phyloP scores from a whole-genome alignment of 805 yeast genomes.

The Kodamaea kakaduensis region DNA sequence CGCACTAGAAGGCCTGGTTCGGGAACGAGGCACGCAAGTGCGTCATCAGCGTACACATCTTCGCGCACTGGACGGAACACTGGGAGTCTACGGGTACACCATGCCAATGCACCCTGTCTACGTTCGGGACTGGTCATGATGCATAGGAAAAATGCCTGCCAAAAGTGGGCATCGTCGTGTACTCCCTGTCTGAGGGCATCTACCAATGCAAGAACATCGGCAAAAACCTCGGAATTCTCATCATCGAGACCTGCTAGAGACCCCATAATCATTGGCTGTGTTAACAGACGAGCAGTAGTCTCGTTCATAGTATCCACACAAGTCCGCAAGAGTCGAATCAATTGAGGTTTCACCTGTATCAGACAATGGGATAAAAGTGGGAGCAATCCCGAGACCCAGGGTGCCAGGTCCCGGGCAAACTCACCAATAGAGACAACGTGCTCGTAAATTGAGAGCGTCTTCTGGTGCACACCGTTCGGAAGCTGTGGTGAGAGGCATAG shows the following conservation, averaged over 20 bases:
- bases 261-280: slow-evolving; percentile 69
- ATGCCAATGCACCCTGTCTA: slow-evolving; percentile 77
- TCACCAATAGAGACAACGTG: slow-evolving; percentile 54
- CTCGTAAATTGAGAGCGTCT: slow-evolving; percentile 74
- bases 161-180: slow-evolving; percentile 69
- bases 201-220: slow-evolving; percentile 54
- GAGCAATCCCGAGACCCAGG: slow-evolving; percentile 92
- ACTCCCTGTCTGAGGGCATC: slow-evolving; percentile 55
- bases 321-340: slow-evolving; percentile 58
- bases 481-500: slow-evolving; percentile 74
- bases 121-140: slow-evolving; percentile 77
- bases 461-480: slow-evolving; percentile 95
- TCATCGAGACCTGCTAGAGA: slow-evolving; percentile 89
- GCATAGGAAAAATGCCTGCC: slow-evolving; percentile 77
- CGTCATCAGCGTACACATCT: slow-evolving; percentile 40
- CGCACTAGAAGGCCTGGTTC: slow-evolving; percentile 77
- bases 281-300: slow-evolving; percentile 42
- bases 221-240: slow-evolving; percentile 80
- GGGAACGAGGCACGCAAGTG: slow-evolving; percentile 61
- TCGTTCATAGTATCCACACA: slow-evolving; percentile 41
- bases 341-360: slow-evolving; percentile 77
- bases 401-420: slow-evolving; percentile 51
- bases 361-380: slow-evolving; percentile 88
- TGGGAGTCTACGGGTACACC: slow-evolving; percentile 68
- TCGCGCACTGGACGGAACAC: slow-evolving; percentile 33